Evolutionary conservation across 768 basidiomycete genomes (phyloP), one percentile per base, ranked within the genome.

Genomic region (Chlorophyllum brunneum): DNA sequence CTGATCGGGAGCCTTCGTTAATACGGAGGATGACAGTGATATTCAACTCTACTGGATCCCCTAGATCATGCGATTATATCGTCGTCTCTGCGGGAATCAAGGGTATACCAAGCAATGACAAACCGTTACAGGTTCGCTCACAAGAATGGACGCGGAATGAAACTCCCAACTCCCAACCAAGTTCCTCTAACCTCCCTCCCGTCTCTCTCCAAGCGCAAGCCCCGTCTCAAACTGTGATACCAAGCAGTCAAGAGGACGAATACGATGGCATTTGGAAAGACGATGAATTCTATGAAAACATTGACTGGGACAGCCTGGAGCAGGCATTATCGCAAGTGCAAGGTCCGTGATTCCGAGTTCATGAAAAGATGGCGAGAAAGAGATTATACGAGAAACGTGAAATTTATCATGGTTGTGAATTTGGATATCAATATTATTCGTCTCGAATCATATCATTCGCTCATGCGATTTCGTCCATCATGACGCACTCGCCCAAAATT

Each of bases 11-110:
- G 52, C 58, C 75, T 0, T 75, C 76, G 15, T 68, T 87, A 20
- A 73, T 95, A 48, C 80, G 94, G 33, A 78, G 86, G 34, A 67
- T 94, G 49, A 83, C 82, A 51, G 73, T 95, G 45, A 73, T 97
- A 7, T 97, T 93, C 69, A 89, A 83, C 56, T 82, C 82, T 8
- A 76, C 86, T 30, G 64, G 66, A 20, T 59, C 71, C 0, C 77
- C 85, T 1, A 70, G 69, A 15, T 85, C 83, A 10, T 65, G 89
- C 51, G 92, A 97, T 64, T 95, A 86, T 57, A 73, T 92, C 53
- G 76, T 97, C 43, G 79, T 83, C 4, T 60, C 71, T 13, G 67
- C 72, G 18, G 93, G 92, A 6, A 69, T 94, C 59, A 55, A 47
- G 31, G 56, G 53, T 22, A 34, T 62, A 13, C 52, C 57, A 22